Conservation (phyloP, 2,329 filamentous ascomycete genomes). For the Annulohypoxylon truncatum region DNA sequence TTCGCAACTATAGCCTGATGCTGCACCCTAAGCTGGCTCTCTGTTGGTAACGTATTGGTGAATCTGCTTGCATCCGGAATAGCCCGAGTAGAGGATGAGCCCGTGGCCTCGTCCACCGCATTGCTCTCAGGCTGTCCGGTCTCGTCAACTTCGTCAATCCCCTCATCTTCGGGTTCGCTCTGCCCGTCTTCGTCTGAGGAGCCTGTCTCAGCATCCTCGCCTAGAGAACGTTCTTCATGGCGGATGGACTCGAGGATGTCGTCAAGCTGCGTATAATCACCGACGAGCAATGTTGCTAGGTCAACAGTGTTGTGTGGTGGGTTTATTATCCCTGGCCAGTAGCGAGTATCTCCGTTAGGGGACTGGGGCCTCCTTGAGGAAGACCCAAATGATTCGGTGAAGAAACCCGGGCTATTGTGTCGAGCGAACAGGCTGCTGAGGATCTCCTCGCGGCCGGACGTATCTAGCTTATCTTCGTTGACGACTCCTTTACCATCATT, state of each 20-base stretch:
- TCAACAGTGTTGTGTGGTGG: constrained; percentile 50
- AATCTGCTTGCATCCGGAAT: constrained; percentile 47
- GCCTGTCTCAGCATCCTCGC: constrained; percentile 40
- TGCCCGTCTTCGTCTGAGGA: constrained; percentile 48
- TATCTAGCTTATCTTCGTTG: constrained; percentile 70
- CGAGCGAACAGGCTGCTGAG: constrained; percentile 63
- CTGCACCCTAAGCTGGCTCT: constrained; percentile 57
- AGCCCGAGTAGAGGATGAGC: constrained; percentile 9
- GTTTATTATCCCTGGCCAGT: constrained; percentile 49
- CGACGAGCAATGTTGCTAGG: constrained; percentile 47
- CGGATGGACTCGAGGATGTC: constrained; percentile 50
- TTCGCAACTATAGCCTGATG: constrained; percentile 51
- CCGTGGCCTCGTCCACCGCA: constrained; percentile 8
- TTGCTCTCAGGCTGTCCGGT: constrained; percentile 29
- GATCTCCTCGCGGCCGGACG: constrained; percentile 69
- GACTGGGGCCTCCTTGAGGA: constrained; percentile 45
- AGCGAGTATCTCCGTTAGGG: constrained; percentile 44
- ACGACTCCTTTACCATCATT: constrained; percentile 69
- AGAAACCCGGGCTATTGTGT: constrained; percentile 48
- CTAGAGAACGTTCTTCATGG: constrained; percentile 38
- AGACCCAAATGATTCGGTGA: constrained; percentile 51
- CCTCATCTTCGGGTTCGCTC: constrained; percentile 41
- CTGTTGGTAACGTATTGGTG: constrained; percentile 51
- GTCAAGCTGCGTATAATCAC: constrained; percentile 48
- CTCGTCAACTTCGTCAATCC: constrained; percentile 33